phyloP scores from a whole-genome alignment of 1,139 yeast species.

The Taphrina communis region DNA sequence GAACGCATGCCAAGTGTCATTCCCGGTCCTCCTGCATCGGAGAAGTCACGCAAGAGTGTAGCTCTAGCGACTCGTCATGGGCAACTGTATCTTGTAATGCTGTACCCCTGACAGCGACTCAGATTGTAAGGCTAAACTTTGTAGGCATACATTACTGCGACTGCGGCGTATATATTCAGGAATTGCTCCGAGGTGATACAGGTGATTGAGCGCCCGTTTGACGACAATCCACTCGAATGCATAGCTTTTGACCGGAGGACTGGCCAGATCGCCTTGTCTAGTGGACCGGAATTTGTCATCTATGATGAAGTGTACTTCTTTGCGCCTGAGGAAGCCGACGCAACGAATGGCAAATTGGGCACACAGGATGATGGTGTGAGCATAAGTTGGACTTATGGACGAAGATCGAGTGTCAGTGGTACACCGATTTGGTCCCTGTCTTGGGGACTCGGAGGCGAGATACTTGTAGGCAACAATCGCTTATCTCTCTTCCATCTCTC shows the following conservation, averaged over 20 bases:
- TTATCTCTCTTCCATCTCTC: constrained; percentile 64
- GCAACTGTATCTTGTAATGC: constrained; percentile 13
- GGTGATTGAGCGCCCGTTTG: constrained; percentile 11
- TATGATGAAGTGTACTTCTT: constrained; percentile 23
- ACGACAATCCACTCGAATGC: constrained; percentile 13
- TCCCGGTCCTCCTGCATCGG: constrained; percentile 15
- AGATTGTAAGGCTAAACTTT: background rate
- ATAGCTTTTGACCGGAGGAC: constrained; percentile 32
- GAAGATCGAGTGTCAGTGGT: constrained; percentile 51
- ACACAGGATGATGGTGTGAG: constrained; percentile 48
- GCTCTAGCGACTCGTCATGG: constrained; percentile 39
- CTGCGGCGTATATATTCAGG: constrained; percentile 3
- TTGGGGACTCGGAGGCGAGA: constrained; percentile 72
- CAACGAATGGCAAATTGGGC: constrained; percentile 46
- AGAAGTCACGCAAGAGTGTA: constrained; percentile 6
- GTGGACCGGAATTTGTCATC: constrained; percentile 8
- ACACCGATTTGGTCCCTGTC: constrained; percentile 60
- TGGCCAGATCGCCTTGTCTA: constrained; percentile 25
- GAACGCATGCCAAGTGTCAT: constrained; percentile 19
- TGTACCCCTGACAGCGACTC: background rate
- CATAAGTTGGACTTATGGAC: constrained; percentile 55
- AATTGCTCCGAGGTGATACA: constrained; percentile 11
- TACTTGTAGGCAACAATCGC: constrained; percentile 65
- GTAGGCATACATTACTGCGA: constrained; percentile 7
- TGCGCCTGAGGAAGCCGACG: background rate